Evolutionary conservation across 768 basidiomycete genomes (phyloP), one percentile per base, ranked within the genome.

Genomic region (Ramaria sp.): DNA sequence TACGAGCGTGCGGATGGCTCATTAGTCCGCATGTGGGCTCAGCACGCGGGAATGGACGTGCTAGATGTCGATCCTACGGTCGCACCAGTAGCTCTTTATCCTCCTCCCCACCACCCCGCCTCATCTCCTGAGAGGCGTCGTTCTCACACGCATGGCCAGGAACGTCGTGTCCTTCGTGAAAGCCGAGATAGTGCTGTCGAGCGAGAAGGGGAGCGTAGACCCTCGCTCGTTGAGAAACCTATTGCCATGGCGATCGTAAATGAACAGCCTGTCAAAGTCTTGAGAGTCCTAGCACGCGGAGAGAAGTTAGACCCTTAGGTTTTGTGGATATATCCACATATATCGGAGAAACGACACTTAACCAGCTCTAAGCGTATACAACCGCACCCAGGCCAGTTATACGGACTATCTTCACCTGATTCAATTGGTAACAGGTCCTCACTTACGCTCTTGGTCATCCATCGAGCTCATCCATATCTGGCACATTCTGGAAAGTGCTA

Each of bases 161-260:
- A 55, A 11, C 17, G 47, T 17, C 52, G 41, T 51, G 53, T 62
- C 50, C 45, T 38, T 24, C 53, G 43, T 17, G 49, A 54, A 39
- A 38, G 49, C 19, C 54, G 48, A 19, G 52, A 61, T 15, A 52
- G 58, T 12, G 57, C 42, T 19, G 39, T 53, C 15, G 57, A 54
- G 17, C 60, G 56, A 17, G 30, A 47, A 20, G 17, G 31, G 12
- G 75, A 53, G 78, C 2, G 55, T 17, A 49, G 37, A 24, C 19
- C 55, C 6, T 57, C 55, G 20, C 73, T 90, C 43, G 88, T 90
- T 51, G 88, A 90, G 65, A 80, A 86, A 19, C 86, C 86, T 0
- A 83, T 86, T 1, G 85, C 88, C 48, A 80, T 82, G 76, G 82
- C 84, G 4, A 87, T 90, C 31, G 86, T 88, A 86, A 85, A 84